Evolutionary conservation across 2,329 filamentous ascomycete genomes (phyloP).

Genomic region (Nemania sp.): DNA sequence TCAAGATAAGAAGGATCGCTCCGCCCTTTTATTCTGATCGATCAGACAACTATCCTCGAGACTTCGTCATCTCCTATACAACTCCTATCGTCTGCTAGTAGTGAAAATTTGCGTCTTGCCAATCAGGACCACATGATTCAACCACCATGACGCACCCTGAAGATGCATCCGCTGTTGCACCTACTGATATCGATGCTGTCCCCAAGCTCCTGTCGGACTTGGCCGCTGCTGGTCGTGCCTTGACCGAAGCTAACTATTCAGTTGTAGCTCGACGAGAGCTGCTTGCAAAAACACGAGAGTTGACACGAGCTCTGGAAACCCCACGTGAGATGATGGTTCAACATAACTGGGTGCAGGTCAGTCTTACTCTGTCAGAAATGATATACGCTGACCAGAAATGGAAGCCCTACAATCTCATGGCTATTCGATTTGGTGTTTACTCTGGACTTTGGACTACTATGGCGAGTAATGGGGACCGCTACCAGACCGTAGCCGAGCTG

Average conservation of each 20-base stretch:
- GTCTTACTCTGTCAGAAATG: too few relatives aligned
- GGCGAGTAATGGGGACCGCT: constrained; percentile 12
- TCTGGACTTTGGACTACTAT: constrained; percentile 18
- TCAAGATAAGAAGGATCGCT: too few relatives aligned
- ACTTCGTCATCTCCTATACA: too few relatives aligned
- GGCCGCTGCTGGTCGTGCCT: constrained; percentile 1
- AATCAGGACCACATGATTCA: too few relatives aligned
- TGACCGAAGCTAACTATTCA: not conserved
- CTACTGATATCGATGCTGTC: constrained; percentile 7
- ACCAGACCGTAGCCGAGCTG: constrained; percentile 12
- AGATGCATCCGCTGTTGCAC: not conserved
- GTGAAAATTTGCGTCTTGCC: too few relatives aligned
- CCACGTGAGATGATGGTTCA: constrained; percentile 19
- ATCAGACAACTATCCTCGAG: too few relatives aligned
- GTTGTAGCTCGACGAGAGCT: constrained; percentile 4
- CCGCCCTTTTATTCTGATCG: too few relatives aligned
- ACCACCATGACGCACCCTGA: not conserved
- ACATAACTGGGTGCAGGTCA: constrained; percentile 10
- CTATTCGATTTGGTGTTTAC: constrained; percentile 18
- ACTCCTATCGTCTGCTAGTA: too few relatives aligned
- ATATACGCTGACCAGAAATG: not conserved
- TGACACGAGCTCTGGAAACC: constrained; percentile 14
- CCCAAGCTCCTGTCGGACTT: constrained; percentile 15
- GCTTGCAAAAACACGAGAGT: constrained; percentile 11
- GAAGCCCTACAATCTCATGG: constrained; percentile 21